phyloP scores from a whole-genome alignment of 106 monocot genomes.

The Acorus gramineus region DNA sequence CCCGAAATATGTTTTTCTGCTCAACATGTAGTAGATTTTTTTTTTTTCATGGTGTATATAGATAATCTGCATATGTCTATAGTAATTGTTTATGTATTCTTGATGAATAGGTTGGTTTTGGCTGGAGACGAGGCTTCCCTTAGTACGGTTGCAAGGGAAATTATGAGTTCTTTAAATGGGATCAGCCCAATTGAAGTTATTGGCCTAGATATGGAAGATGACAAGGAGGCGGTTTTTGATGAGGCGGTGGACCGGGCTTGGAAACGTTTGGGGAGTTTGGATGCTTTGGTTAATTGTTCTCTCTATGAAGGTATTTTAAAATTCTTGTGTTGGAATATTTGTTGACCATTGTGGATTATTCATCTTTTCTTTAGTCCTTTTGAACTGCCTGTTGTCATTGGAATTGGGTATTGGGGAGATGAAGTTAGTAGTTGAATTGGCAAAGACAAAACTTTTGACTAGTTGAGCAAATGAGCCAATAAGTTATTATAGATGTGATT shows the following conservation, averaged over 20 bases:
- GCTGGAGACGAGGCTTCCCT: slow-evolving; percentile 61
- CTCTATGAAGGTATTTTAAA: slow-evolving; percentile 62
- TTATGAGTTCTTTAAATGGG: slow-evolving; percentile 24
- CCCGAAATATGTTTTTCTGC: too few relatives aligned
- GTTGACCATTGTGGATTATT: too few relatives aligned
- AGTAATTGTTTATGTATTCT: not conserved
- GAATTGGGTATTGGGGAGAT: too few relatives aligned
- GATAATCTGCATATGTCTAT: not conserved
- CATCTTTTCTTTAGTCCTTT: too few relatives aligned
- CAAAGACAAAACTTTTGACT: too few relatives aligned
- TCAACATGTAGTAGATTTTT: too few relatives aligned
- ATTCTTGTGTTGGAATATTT: not conserved
- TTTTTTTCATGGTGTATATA: too few relatives aligned
- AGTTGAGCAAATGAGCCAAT: too few relatives aligned
- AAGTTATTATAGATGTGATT: too few relatives aligned
- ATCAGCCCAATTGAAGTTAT: slow-evolving; percentile 42
- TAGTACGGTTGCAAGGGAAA: slow-evolving; percentile 23
- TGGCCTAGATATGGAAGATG: slow-evolving; percentile 57
- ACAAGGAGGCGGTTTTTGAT: slow-evolving; percentile 52
- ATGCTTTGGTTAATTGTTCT: slow-evolving; percentile 82
- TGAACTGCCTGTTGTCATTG: too few relatives aligned
- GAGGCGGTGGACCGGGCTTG: slow-evolving; percentile 60
- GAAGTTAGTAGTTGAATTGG: too few relatives aligned
- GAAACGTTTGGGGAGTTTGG: slow-evolving; percentile 43
- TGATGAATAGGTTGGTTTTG: slow-evolving; percentile 52